Evolutionary conservation across 2,329 filamentous ascomycete species (phyloP), one percentile per base, ranked within the genome.

Genomic region (Curvularia sp.): DNA sequence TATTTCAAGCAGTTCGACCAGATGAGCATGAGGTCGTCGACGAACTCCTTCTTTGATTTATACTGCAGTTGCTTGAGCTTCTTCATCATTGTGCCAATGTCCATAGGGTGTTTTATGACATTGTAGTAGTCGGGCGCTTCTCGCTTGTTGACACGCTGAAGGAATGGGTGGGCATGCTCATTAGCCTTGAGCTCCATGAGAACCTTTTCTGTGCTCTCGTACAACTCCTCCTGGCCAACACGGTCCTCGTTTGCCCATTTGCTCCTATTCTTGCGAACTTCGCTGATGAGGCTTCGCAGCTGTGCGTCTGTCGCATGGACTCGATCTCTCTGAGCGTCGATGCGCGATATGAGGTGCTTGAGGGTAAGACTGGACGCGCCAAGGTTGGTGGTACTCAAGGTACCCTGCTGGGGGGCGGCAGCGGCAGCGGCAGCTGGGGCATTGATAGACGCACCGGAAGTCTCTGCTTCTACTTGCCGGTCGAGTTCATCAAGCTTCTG

Each of bases 161-260:
- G 79, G 70, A 99, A 99, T 1, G 95, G 93, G n/a, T 92, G 92
- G 1, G 95, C 97, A 77, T 97, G 96, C 77, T 99, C 95, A 81
- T 96, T 93, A 34, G 95, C 95, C 78, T 98, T 98, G 55, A 99
- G 87, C 77, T 98, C 94, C 72, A 93, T 96, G 71, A 99, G 83
- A 51, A 99, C 95, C 80, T 98, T 98, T 77, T 99, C 95, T 13
- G 95, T 84, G 10, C 95, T 92, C 80, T 99, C 95, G 75, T 99
- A 99, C 5, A 99, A 84, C 78, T 99, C 95, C 78, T 99, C 95
- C 78, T 99, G 95, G 59, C 95, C 94, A 61, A 99, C 90, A 67
- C 96, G 95, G 69, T 99, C 95, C 77, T 98, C 95, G 75, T 91
- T 98, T 3, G 95, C 94, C 95, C 95, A 99, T 80, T 99, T 99